Evolutionary conservation across 1,284 basidiomycete genomes (phyloP), one percentile per base, ranked within the genome.

Genomic region (Ustilago trichophora): DNA sequence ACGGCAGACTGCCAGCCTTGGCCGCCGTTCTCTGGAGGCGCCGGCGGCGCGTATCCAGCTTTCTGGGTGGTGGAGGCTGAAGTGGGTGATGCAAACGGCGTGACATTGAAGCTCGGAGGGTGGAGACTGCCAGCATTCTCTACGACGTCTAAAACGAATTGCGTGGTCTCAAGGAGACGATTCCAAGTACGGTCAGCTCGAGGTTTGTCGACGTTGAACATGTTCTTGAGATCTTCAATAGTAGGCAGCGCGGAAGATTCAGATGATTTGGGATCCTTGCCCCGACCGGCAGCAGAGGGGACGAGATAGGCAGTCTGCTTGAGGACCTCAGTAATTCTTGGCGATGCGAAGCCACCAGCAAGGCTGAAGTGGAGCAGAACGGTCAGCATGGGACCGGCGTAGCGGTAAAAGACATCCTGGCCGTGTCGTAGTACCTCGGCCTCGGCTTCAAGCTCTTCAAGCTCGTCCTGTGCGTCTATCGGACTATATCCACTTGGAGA

Each of bases 121-220:
- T 38, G 43, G 35, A 71, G 49, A 16, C 65, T 51, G 8, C 57
- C 55, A 6, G 73, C 73, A 38, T 80, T 83, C n/a, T 82, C 83
- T 82, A 85, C 84, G 31, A 84, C 82, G 51, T 86, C 85, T n/a
- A 85, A 76, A 0, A 85, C 81, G 62, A 85, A 85, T 52, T 85
- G 84, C 10, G 83, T 81, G 0, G 85, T 86, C 64, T 86, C 85
- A 12, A 83, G 55, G 0, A 85, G 78, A 3, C 85, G 80, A 5
- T 72, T 72, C 50, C 83, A 84, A 0, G 83, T 85, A 9, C 84
- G 78, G 29, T 72, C 66, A 5, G 63, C 59, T 19, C 58, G 46
- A 12, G 54, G 45, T 31, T 71, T 54, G 46, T 56, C 49, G 16
- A 71, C 24, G 10, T 53, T 53, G 35, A 63, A 63, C 2, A 32